phyloP scores from a whole-genome alignment of 768 basidiomycete genomes.

The Mrakia frigida region DNA sequence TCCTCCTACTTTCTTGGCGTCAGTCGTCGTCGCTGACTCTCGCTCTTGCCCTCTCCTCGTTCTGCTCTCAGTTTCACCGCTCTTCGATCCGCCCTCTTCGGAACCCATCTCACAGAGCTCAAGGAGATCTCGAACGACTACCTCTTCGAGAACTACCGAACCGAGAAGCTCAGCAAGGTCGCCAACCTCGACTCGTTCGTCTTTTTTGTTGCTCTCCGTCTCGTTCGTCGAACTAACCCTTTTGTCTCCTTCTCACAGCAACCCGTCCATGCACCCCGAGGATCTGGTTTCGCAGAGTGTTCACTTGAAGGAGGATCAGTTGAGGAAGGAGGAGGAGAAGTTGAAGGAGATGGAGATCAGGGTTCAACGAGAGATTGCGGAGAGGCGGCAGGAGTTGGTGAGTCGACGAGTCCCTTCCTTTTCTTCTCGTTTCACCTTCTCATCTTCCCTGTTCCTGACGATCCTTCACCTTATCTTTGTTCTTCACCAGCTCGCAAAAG shows the following conservation, averaged over 20 bases:
- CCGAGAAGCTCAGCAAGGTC: conserved; percentile 35
- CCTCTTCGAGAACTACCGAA: conserved; percentile 44
- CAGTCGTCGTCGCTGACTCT: neutral
- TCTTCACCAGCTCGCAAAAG: too few relatives aligned
- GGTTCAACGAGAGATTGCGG: conserved; percentile 94
- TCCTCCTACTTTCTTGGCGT: too few relatives aligned
- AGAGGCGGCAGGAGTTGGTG: conserved; percentile 87
- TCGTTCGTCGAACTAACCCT: conserved; percentile 38
- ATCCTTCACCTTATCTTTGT: too few relatives aligned
- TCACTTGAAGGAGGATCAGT: conserved; percentile 19
- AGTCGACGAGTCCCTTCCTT: too few relatives aligned
- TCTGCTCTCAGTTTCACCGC: conserved; percentile 16
- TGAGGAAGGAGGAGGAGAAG: conserved; percentile 44
- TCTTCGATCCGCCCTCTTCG: conserved; percentile 24
- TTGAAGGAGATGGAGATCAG: conserved; percentile 81
- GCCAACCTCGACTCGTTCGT: conserved; percentile 33
- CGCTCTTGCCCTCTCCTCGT: neutral
- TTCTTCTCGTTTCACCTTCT: too few relatives aligned
- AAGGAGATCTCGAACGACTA: conserved; percentile 87
- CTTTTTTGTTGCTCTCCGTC: conserved; percentile 44
- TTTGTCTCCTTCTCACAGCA: conserved; percentile 21
- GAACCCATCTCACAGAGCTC: conserved; percentile 84
- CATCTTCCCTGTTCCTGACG: too few relatives aligned
- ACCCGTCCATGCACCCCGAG: conserved; percentile 87
- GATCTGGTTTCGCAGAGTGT: conserved; percentile 79